These are phyloP conservation scores for Aegle marmelos DNA, from an alignment of 345 rosid species.

Conservation along the genomic window DNA sequence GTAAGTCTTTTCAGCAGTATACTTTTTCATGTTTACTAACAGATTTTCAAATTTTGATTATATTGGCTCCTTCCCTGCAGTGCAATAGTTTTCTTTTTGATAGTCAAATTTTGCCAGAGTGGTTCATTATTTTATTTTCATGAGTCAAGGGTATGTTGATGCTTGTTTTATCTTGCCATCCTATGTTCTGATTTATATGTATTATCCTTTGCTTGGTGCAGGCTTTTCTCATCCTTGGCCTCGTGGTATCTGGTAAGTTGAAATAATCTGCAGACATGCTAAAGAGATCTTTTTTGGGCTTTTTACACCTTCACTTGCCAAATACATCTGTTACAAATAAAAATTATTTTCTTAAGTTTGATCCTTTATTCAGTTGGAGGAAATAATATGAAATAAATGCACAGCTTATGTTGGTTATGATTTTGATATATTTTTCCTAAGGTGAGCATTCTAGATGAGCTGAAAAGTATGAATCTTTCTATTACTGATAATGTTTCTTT, in stretches of 20 bases:
- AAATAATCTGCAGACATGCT: neutral
- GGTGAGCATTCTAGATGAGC: neutral
- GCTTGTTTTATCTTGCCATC: conserved; percentile 7
- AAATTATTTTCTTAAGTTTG: no score
- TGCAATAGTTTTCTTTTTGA: neutral
- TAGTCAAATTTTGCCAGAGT: neutral
- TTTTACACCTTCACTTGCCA: neutral
- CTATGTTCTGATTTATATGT: conserved; percentile 10
- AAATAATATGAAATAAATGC: no score
- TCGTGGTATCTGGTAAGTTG: conserved; percentile 80
- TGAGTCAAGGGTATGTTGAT: neutral
- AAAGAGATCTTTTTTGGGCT: neutral
- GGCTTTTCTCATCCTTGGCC: conserved; percentile 65
- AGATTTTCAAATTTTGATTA: neutral
- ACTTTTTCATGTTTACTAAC: neutral
- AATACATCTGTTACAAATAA: neutral
- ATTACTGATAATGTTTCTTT: neutral
- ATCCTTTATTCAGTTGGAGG: no score
- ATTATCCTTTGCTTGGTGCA: conserved; percentile 27
- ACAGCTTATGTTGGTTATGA: neutral
- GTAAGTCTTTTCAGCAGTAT: conserved; percentile 34
- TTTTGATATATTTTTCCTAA: neutral
- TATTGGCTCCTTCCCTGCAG: neutral
- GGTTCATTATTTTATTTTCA: conserved; percentile 10
- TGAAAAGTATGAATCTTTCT: neutral